Evolutionary conservation across 768 basidiomycete genomes (phyloP).

Genomic region (Cytidiella melzeri): DNA sequence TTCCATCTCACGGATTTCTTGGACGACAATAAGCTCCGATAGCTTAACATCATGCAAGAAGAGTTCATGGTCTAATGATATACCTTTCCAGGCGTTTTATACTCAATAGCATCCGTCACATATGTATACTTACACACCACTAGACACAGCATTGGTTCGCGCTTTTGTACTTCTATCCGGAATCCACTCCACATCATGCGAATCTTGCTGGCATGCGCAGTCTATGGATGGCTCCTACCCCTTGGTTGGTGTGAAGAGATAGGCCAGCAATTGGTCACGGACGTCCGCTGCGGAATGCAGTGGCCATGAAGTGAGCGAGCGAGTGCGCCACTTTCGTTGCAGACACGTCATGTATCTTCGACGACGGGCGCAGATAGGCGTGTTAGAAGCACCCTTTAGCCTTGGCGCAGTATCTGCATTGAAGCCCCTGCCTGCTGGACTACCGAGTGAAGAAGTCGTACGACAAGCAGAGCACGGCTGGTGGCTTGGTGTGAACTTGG

Average conservation of each 20-base stretch:
- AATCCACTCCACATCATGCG: background rate
- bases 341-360: slow-evolving; percentile 41
- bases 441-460: slow-evolving; percentile 39
- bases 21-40: slow-evolving; percentile 28
- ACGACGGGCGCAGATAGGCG: slow-evolving; percentile 49
- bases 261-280: too few relatives aligned
- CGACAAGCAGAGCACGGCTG: slow-evolving; percentile 43
- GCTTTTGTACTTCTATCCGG: background rate
- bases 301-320: background rate
- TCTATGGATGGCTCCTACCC: background rate
- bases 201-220: too few relatives aligned
- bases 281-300: background rate
- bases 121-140: background rate
- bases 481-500: too few relatives aligned
- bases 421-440: slow-evolving; percentile 37
- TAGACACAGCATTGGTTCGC: background rate
- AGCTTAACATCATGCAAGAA: too few relatives aligned
- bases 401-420: slow-evolving; percentile 35
- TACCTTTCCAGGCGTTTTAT: too few relatives aligned
- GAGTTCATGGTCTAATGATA: too few relatives aligned
- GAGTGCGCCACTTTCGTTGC: slow-evolving; percentile 28
- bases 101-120: background rate
- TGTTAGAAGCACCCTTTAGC: slow-evolving; percentile 40
- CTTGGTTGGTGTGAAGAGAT: background rate
- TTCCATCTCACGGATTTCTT: slow-evolving; percentile 54